Conservation (phyloP, 2,329 filamentous ascomycete species). For the Diplodia corticola region DNA sequence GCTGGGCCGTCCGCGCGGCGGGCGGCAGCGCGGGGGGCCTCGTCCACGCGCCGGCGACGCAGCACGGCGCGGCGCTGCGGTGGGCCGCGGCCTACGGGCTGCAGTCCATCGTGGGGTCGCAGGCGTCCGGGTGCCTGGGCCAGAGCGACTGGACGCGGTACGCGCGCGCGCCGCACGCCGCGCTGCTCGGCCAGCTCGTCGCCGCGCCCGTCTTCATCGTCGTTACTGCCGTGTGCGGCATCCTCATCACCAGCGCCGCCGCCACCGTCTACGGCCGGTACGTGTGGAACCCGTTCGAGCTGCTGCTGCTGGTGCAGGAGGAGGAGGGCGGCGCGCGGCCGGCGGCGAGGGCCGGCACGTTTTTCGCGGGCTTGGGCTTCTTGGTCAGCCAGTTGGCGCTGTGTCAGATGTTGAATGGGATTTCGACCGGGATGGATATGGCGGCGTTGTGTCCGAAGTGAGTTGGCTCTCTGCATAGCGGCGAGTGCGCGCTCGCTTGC, state of each 20-base stretch:
- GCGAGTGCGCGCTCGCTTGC: neutral
- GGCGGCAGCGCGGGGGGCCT: constrained; percentile 46
- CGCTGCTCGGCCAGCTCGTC: constrained; percentile 40
- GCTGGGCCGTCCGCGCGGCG: constrained; percentile 46
- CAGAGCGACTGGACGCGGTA: constrained; percentile 49
- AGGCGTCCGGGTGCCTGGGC: constrained; percentile 46
- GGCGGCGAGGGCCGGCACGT: constrained; percentile 30
- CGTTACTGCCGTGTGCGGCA: constrained; percentile 42
- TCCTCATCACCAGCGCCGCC: constrained; percentile 45
- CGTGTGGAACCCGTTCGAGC: constrained; percentile 43
- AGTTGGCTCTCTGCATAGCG: too few relatives aligned
- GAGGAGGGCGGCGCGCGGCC: too few relatives aligned
- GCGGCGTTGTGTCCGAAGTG: constrained; percentile 30
- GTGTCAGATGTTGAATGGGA: constrained; percentile 31
- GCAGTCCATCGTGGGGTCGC: constrained; percentile 45
- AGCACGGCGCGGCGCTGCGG: constrained; percentile 38
- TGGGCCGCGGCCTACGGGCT: constrained; percentile 51
- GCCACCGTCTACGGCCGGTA: constrained; percentile 37
- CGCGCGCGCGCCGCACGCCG: constrained; percentile 35
- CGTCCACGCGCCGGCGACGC: constrained; percentile 41
- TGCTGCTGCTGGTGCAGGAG: constrained; percentile 32
- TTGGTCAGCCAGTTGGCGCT: constrained; percentile 30
- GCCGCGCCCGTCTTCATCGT: constrained; percentile 42
- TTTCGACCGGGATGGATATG: constrained; percentile 34
- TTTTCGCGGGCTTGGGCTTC: constrained; percentile 34